A percentile compares a stretch with the other conserved stretches of the same genome.
Conservation (phyloP, 1,284 basidiomycete species). For the Anthracocystis panici-leucophaei region DNA sequence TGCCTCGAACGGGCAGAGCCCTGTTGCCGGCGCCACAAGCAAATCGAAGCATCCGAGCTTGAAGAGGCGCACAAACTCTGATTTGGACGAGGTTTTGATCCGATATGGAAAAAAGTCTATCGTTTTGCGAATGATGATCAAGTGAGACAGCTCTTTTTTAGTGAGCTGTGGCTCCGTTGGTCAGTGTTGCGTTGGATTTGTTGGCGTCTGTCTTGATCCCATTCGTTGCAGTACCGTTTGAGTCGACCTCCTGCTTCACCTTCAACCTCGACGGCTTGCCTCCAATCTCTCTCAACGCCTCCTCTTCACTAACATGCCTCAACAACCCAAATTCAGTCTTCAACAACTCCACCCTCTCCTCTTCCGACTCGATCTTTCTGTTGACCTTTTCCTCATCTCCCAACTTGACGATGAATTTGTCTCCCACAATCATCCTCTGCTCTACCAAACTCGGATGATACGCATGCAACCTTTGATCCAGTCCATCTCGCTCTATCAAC, state of each 20-base stretch:
- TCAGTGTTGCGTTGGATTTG: no score
- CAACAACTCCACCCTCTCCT: slow-evolving; percentile 30
- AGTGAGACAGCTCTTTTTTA: neutral
- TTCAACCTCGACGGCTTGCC: slow-evolving; percentile 28
- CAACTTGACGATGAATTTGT: slow-evolving; percentile 20
- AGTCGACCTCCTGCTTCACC: neutral
- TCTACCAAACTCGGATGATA: slow-evolving; percentile 38
- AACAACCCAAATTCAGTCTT: slow-evolving; percentile 36
- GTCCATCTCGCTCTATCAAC: slow-evolving; percentile 7
- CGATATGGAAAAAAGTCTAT: no score
- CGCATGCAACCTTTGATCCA: slow-evolving; percentile 27
- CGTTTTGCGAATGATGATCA: neutral
- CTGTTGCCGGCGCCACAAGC: no score
- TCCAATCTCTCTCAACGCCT: slow-evolving; percentile 24
- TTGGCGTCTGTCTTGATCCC: neutral
- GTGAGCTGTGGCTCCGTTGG: neutral
- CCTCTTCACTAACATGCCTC: slow-evolving; percentile 7
- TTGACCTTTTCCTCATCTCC: slow-evolving; percentile 3
- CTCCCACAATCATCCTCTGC: slow-evolving; percentile 32
- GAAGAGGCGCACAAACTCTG: no score
- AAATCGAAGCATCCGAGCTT: no score
- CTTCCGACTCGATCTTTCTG: slow-evolving; percentile 12
- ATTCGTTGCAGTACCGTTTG: slow-evolving; percentile 1
- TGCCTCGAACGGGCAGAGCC: no score
- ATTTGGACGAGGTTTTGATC: no score